A percentile compares a stretch with the other conserved stretches of the same genome.
Evolutionary conservation across 1,139 yeast genomes (phyloP).

Genomic region (Candida buenavistaensis): DNA sequence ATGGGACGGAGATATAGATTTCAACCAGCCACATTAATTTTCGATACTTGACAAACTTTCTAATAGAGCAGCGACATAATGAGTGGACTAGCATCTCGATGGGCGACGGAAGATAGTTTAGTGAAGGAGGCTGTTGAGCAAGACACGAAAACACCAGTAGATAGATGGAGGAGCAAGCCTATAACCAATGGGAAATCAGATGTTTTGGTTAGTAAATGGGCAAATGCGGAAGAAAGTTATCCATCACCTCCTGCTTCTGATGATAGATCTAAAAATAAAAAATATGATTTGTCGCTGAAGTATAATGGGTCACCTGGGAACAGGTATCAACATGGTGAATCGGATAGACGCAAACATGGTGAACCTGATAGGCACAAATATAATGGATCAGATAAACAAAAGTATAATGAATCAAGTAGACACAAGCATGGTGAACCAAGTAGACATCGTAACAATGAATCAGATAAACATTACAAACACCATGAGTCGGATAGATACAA

Average conservation of each 20-base stretch:
- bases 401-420: not conserved
- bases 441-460: too few relatives aligned
- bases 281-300: not conserved
- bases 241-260: constrained; percentile 7
- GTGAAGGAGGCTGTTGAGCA: constrained; percentile 25
- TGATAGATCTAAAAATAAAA: too few relatives aligned
- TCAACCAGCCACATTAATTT: not conserved
- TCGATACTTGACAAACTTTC: not conserved
- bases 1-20: not conserved
- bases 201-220: constrained; percentile 18
- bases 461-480: too few relatives aligned
- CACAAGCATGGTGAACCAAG: constrained; percentile 1
- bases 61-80: constrained; percentile 13
- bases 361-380: not conserved
- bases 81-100: constrained; percentile 38
- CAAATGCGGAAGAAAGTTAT: constrained; percentile 11
- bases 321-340: too few relatives aligned
- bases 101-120: constrained; percentile 37
- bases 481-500: constrained; percentile 1
- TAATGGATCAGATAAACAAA: not conserved
- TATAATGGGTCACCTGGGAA: constrained; percentile 11
- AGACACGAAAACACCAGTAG: constrained; percentile 15
- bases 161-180: constrained; percentile 10
- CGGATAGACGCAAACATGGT: constrained; percentile 2
- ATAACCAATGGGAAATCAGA: constrained; percentile 13